Base-by-base conservation (phyloP, 179 eudicot species). In the Beta macrorhiza region DNA sequence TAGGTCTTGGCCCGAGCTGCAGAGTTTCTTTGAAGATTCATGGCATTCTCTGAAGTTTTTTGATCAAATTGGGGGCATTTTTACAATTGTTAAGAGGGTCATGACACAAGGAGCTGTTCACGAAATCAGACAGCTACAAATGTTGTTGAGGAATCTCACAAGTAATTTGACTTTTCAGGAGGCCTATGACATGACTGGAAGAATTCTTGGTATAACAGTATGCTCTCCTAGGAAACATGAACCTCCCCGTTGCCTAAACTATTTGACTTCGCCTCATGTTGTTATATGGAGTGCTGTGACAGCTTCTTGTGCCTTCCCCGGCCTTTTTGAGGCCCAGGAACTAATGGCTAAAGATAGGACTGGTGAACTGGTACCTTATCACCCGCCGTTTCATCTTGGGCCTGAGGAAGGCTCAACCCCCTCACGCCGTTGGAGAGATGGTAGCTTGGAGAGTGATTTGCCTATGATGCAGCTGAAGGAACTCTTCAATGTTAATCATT, bases 281-380 rank as follows among this genome's bases (percentile, higher is more conserved):
- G 99, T 96, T 20, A 96, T 96, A 79, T 96, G 99, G 99, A 96
- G 99, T 78, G 99, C 99, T 0, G 99, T 96, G 81, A 94, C 99
- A 11, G 99, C 99, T 82, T 96, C 99, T 53, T 96, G 98, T 87
- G 99, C 99, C 15, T 96, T 96, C 82, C 99, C 99, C 2, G 99
- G 98, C 22, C 98, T 96, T 67, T 96, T 94, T 83, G 99, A 96
- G 87, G 99, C 99, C 37, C 99, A 96, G 77, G 99, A 96, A 83
- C 88, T 96, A 29, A 96, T 94, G 99, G 99, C 99, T 6, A 96
- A 96, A 80, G 89, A 92, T 84, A 89, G 99, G 83, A 86, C 85
- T 62, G 98, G 99, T 32, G 95, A 94, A 11, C 89, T 96, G 84
- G 97, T 96, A 64, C 99, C 99, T 14, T 96, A 92, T 82, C 98